Evolutionary conservation across 2,329 filamentous ascomycete species (phyloP), one percentile per base, ranked within the genome.

Genomic region (Cladosporium sphaerospermum): DNA sequence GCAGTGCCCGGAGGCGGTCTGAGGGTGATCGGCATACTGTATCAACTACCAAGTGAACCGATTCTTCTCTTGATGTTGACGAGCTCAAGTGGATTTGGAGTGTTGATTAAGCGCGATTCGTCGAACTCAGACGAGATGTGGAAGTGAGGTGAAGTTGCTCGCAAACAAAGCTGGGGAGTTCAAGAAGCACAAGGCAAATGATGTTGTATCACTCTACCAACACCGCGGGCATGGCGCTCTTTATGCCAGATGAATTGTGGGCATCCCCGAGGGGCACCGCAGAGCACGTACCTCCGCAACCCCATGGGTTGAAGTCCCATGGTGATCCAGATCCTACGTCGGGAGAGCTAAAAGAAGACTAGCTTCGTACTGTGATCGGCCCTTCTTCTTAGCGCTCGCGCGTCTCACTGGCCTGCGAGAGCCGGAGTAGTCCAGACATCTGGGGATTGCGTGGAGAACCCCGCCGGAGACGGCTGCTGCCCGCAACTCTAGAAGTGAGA

Each of bases 1-100:
- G 67, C 62, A 41, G 72, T 71, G 62, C 75, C 70, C 46, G 69
- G 68, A 13, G 75, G 75, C 57, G 72, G 75, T 58, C 69, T 73
- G 57, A 77, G 56, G 47, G 67, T 59, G 60, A 76, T 61, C 61
- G 67, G 67, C 74, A 76, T 76, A 50, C 53, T 61, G 62, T 11
- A 3, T 13, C 5, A 23, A 28, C 36, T 7, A 39, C 16, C 36
- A 39, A 23, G 40, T 42, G 23, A 28, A 19, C 23, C 40, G 40
- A 16, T 42, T 19, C 8, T 10, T 42, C 23, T 9, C 16, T 19
- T 5, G 34, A 14, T 19, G 40, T 42, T 23, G 8, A n/a, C 11
- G 40, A 18, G 1, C 18, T 19, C 40, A 28, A 23, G 16, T 23
- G 18, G 16, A 14, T 23, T 39, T 14, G 36, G 13, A 11, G 40